Percentiles rank a stretch among this genome's conserved stretches.
phyloP scores from a whole-genome alignment of 2,329 filamentous ascomycete genomes.

The Amylocarpus encephaloides region DNA sequence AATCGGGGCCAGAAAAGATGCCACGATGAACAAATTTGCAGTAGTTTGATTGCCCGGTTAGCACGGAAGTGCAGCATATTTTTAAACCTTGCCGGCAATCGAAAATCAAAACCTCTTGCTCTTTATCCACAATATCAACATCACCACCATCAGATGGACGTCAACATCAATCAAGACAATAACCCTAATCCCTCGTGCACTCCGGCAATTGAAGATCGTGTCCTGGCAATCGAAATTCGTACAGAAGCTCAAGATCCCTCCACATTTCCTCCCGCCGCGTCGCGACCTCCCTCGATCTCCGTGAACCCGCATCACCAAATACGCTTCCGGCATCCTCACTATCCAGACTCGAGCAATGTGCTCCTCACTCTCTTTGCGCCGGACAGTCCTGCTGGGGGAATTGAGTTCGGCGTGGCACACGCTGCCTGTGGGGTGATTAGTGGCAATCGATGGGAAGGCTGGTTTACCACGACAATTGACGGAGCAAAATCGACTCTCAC shows the following conservation, averaged over 20 bases:
- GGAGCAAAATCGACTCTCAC: background rate
- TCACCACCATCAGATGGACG: background rate
- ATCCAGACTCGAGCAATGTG: conserved; percentile 8
- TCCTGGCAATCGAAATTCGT: conserved; percentile 4
- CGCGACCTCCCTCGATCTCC: conserved; percentile 9
- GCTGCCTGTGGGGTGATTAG: conserved; percentile 12
- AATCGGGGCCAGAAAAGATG: too few species aligned
- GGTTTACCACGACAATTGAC: background rate
- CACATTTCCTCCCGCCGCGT: conserved; percentile 1
- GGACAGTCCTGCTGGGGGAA: conserved; percentile 9
- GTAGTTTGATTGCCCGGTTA: too few species aligned
- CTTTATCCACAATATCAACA: background rate
- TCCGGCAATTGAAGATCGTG: background rate
- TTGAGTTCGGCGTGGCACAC: conserved; percentile 10
- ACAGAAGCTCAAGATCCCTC: conserved; percentile 8
- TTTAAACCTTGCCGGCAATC: too few species aligned
- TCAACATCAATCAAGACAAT: background rate
- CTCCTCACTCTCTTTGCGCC: conserved; percentile 13
- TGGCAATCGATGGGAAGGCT: conserved; percentile 7
- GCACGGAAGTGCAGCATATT: too few species aligned
- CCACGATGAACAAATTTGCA: too few species aligned
- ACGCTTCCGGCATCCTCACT: conserved; percentile 13
- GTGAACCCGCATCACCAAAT: conserved; percentile 8
- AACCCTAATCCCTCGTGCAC: conserved; percentile 1
- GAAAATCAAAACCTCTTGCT: too few species aligned